These are phyloP conservation scores for Fraxinus nigra DNA, from an alignment of 305 asterid genomes.

Conservation along the genomic window DNA sequence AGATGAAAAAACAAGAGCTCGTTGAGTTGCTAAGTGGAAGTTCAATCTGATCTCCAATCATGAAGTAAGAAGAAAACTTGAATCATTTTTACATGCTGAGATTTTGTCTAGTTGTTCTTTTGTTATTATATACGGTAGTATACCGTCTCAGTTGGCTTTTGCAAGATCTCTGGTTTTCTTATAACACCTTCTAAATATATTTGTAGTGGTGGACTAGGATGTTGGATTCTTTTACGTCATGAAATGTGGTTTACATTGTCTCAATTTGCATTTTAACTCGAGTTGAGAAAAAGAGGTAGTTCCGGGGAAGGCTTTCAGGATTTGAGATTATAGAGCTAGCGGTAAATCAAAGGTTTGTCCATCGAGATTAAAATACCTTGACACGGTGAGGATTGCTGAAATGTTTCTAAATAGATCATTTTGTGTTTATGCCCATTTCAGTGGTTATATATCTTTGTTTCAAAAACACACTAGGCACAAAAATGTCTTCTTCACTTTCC, in stretches of 20 bases:
- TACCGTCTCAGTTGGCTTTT: background rate
- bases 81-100: background rate
- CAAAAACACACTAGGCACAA: background rate
- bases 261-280: background rate
- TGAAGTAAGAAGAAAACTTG: background rate
- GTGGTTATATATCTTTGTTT: background rate
- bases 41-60: conserved; percentile 18
- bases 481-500: background rate
- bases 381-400: background rate
- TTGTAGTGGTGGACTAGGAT: background rate
- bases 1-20: conserved; percentile 68
- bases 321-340: background rate
- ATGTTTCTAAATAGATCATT: background rate
- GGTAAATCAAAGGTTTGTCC: background rate
- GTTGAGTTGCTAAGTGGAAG: conserved; percentile 43
- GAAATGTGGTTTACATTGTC: background rate
- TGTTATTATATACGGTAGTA: background rate
- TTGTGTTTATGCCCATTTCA: background rate
- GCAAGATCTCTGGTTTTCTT: background rate
- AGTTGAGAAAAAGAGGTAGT: background rate
- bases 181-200: background rate
- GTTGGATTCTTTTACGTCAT: background rate
- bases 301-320: background rate
- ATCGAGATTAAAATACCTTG: background rate
- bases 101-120: background rate